A percentile compares a stretch with the other conserved stretches of the same genome.
These are phyloP conservation scores for Pseudozyma sp. DNA, from an alignment of 1,284 basidiomycete species.

Conservation along the genomic window DNA sequence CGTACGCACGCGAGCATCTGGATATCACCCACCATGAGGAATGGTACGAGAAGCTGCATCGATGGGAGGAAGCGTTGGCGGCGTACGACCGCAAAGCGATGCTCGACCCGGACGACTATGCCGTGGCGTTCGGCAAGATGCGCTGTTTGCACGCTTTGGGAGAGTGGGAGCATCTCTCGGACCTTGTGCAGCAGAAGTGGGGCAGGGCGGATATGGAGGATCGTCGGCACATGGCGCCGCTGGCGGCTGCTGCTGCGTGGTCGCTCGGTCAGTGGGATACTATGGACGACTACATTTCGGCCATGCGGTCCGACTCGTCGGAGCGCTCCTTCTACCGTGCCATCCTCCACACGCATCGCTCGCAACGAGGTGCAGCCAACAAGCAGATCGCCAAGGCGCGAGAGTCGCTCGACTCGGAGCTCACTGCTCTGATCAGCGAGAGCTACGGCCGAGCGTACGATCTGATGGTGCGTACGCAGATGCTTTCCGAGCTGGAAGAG, in stretches of 20 bases:
- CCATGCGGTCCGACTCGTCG: slow-evolving; percentile 92
- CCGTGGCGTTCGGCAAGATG: slow-evolving; percentile 87
- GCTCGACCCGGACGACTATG: slow-evolving; percentile 72
- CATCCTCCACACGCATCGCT: slow-evolving; percentile 93
- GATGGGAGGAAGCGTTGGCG: slow-evolving; percentile 92
- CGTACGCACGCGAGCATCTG: slow-evolving; percentile 69
- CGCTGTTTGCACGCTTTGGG: slow-evolving; percentile 96
- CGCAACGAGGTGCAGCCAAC: slow-evolving; percentile 91
- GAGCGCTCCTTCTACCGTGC: slow-evolving; percentile 97
- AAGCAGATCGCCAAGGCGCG: slow-evolving; percentile 93
- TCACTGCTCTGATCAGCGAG: slow-evolving; percentile 92
- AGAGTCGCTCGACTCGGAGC: slow-evolving; percentile 89
- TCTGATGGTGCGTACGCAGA: slow-evolving; percentile 94
- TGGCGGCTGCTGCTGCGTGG: slow-evolving; percentile 98
- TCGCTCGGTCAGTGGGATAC: slow-evolving; percentile 95
- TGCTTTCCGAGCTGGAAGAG: slow-evolving; percentile 98
- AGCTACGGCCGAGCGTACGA: slow-evolving; percentile 96
- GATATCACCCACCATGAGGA: slow-evolving; percentile 90
- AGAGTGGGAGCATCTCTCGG: slow-evolving; percentile 93
- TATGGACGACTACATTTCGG: slow-evolving; percentile 97
- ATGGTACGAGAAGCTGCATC: slow-evolving; percentile 96
- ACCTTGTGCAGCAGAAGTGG: slow-evolving; percentile 91
- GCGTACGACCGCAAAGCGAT: slow-evolving; percentile 86
- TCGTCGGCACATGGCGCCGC: slow-evolving; percentile 89
- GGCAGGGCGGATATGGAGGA: slow-evolving; percentile 83